Base-by-base conservation (phyloP, 805 yeast genomes). In the Debaryomyces prosopidis region DNA sequence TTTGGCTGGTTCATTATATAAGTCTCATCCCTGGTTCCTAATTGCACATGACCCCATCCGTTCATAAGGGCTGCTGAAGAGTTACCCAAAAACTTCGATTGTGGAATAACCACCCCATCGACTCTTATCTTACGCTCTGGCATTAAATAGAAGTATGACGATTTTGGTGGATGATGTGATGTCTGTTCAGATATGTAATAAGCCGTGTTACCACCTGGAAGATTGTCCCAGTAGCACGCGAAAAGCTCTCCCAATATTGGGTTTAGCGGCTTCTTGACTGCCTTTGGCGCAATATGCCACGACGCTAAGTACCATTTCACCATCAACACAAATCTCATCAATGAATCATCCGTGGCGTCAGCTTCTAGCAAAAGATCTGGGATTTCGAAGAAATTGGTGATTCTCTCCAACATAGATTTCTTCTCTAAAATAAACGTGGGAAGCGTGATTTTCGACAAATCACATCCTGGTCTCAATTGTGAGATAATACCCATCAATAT, bases 261-360 rank as follows among this genome's bases (percentile, higher is more conserved):
- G 61, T 94, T 94, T 58, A 94, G 74, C 0, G 99, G 99, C 66
- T 94, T 94, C 64, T 94, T 94, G 12, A 94, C 99, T 3, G 98
- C 99, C 62, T 92, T 92, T 23, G 98, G 99, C 1, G 97, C 94
- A 63, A 94, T 94, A 62, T 94, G 97, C 98, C 98, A 94, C 39
- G 95, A 89, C 3, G 97, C 81, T 65, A 94, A 75, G 63, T 94
- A 94, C 96, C 97, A 92, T 58, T 82, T 81, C 17, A 87, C 84
- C 6, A 92, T 84, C 36, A 79, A 69, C 5, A 89, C 59, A 56
- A 94, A 91, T 46, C 98, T 77, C 45, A 80, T 75, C 17, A 85
- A 57, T 2, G 84, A 82, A 51, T 87, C 87, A 2, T 63, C 61
- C 2, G 77, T 69, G 2, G 58, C 57, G 51, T 85, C 85, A 0